phyloP scores from a whole-genome alignment of 1,284 basidiomycete species.

The Tremellales sp. region DNA sequence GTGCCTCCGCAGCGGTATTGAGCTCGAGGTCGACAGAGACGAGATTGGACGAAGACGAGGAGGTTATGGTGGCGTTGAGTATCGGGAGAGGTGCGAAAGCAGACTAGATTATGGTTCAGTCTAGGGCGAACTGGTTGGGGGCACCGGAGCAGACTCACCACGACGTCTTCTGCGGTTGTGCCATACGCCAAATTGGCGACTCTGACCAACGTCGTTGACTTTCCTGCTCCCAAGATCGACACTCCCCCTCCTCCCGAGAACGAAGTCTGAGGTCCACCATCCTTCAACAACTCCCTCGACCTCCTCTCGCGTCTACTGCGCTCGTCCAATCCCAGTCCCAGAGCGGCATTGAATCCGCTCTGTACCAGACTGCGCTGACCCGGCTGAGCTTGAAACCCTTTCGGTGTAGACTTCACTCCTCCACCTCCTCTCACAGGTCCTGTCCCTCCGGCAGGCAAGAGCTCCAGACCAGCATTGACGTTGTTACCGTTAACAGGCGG shows the following conservation, averaged over 20 bases:
- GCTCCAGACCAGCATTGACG: constrained; percentile 27
- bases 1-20: constrained; percentile 61
- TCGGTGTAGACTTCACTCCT: not conserved
- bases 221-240: constrained; percentile 67
- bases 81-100: constrained; percentile 78
- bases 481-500: constrained; percentile 16
- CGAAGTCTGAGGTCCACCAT: not conserved
- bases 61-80: constrained; percentile 53
- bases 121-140: too few relatives aligned
- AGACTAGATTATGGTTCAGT: too few relatives aligned
- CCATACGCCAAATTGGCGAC: constrained; percentile 69
- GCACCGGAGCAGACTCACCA: too few relatives aligned
- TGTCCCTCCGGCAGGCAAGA: constrained; percentile 18
- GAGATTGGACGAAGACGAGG: constrained; percentile 28
- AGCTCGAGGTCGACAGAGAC: constrained; percentile 69
- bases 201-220: constrained; percentile 64
- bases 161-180: constrained; percentile 76
- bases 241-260: constrained; percentile 44
- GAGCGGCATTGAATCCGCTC: constrained; percentile 16
- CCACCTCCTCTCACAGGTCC: constrained; percentile 3
- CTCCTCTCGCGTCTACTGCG: not conserved
- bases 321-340: constrained; percentile 12
- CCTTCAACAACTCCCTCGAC: constrained; percentile 1
- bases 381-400: constrained; percentile 1
- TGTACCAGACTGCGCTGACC: constrained; percentile 9